Evolutionary conservation across 345 rosid genomes (phyloP), one percentile per base, ranked within the genome.

Genomic region (Linum lewisii): DNA sequence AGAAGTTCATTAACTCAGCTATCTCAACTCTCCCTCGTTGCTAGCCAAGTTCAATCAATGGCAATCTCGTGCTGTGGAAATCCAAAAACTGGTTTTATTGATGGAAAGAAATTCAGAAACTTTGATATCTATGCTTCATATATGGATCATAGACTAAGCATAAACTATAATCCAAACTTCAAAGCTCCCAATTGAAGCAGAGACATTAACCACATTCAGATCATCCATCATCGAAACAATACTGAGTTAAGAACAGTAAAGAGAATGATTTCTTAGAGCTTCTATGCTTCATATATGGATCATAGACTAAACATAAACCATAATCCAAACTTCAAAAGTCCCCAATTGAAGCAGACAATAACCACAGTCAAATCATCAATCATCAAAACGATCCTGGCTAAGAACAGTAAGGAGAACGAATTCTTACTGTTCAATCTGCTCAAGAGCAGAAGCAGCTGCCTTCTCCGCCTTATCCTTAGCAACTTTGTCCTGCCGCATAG

Each of bases 341-440:
- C 47, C 47, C 47, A 11, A 11, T 9, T 11, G n/a, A n/a, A n/a
- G n/a, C n/a, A 34, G 10, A 34, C 10, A 34, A 34, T 34, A 11
- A 34, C 5, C 38, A 6, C 5, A 6, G 5, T 11, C 47, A 11
- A 42, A 11, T 42, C 47, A 7, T 42, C 47, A 14, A 54, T 23
- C 29, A 22, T 22, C 11, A 23, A 54, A 2, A 23, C 9, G 13
- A 54, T 21, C 8, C 6, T 14, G 10, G 14, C 1, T 6, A 7
- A 20, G 11, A 10, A 49, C 32, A 50, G 38, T 8, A 29, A 29
- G 34, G 1, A 4, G 18, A 13, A 37, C 19, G 19, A 19, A 21
- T 34, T 72, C 86, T 82, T 65, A 91, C 99, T 19, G 81, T 89
- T 92, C 97, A 67, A 92, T 92, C 71, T 89, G 97, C 78, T 88